Evolutionary conservation across 2,329 filamentous ascomycete species (phyloP), one percentile per base, ranked within the genome.

Genomic region (Fusarium dlaminii): DNA sequence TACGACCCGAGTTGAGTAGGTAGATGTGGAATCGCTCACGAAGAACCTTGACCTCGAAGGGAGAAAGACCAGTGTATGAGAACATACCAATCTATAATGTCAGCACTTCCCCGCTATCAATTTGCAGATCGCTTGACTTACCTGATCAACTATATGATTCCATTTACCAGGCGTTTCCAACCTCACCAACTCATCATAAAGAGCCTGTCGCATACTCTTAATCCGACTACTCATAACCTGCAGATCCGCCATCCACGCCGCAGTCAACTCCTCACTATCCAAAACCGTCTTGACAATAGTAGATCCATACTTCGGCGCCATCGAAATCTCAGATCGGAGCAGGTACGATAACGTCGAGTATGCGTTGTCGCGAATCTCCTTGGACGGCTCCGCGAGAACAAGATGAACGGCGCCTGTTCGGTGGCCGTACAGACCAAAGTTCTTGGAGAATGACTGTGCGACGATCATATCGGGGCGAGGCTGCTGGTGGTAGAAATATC

Each of bases 351-450:
- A 32, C 12, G 74, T 73, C 12, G 70, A 68, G 14, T 72, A 61
- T 5, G 69, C 68, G 9, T 66, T 75, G 4, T 66, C 56, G 2
- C 37, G 34, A 5, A 71, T 54, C 5, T 58, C 94, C 75, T 94
- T 92, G 20, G 98, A 89, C 83, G 98, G 96, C 42, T 92, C 95
- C 30, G 92, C 91, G 65, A 98, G 91, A 73, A 98, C 91, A 79
- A 95, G 94, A 85, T 98, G 96, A 88, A 98, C 96, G 82, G 94
- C 96, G 57, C 96, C 96, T 7, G 95, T 95, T 76, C 96, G 93
- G 87, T 99, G 94, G 77, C 96, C 96, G 82, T 99, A 98, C n/a
- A 99, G 89, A 75, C 96, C 96, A 82, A 98, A 97, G 84, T 97
- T 97, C 91, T 98, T 98, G 81, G 96, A 95, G 82, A 98, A 98